Evolutionary conservation across 768 basidiomycete genomes (phyloP).

Genomic region (Rubroboletus satanas): DNA sequence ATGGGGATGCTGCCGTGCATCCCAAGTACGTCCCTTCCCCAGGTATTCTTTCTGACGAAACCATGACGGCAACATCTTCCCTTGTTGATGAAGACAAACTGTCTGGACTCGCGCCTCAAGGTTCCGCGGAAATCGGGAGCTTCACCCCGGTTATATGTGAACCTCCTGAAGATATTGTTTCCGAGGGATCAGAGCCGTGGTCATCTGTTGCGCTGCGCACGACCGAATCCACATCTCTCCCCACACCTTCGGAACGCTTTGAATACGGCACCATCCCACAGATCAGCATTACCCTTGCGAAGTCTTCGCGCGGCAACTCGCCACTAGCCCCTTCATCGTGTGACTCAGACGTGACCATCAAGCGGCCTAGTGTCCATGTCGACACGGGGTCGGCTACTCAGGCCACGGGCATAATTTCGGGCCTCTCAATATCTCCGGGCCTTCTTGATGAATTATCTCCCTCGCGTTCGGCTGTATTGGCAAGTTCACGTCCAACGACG

Average conservation of each 20-base stretch:
- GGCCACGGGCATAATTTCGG: constrained; percentile 10
- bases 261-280: constrained; percentile 25
- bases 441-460: constrained; percentile 22
- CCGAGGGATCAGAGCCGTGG: constrained; percentile 19
- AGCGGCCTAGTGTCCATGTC: constrained; percentile 29
- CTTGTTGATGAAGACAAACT: constrained; percentile 7
- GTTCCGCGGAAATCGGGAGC: constrained; percentile 24
- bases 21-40: constrained; percentile 16
- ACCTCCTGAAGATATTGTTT: constrained; percentile 27
- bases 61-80: constrained; percentile 15
- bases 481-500: constrained; percentile 26
- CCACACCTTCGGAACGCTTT: constrained; percentile 10
- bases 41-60: constrained; percentile 11
- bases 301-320: constrained; percentile 29
- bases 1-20: constrained; percentile 18
- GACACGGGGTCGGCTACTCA: constrained; percentile 27
- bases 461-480: constrained; percentile 14
- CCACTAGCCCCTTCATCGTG: constrained; percentile 24
- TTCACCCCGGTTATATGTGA: constrained; percentile 29
- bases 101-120: constrained; percentile 12
- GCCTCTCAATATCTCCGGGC: constrained; percentile 12
- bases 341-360: constrained; percentile 25
- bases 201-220: constrained; percentile 9
- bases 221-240: constrained; percentile 12
- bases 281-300: constrained; percentile 30